Percentiles rank a stretch among this genome's conserved stretches.
Evolutionary conservation across 208 protist species (phyloP).

Genomic region (Tritrichomonas musculus): DNA sequence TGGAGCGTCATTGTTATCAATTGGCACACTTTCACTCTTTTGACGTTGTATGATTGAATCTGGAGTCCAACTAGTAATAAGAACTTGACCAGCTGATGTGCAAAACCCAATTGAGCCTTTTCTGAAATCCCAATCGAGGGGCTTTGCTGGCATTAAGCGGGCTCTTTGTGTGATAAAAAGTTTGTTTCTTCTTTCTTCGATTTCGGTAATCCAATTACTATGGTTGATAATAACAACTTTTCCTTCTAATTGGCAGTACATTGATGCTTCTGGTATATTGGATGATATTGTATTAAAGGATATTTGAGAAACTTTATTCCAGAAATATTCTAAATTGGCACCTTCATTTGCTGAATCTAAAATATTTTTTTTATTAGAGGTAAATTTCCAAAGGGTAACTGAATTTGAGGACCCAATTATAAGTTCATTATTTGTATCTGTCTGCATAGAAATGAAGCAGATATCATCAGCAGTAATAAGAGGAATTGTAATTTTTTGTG

Average conservation of each 20-base stretch:
- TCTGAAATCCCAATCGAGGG: neutral
- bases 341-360: no score
- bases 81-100: neutral
- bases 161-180: neutral
- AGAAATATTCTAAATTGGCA: no score
- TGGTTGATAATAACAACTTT: neutral
- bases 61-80: neutral
- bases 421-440: no score
- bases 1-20: no score
- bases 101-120: neutral
- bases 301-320: no score
- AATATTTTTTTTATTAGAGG: neutral
- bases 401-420: no score
- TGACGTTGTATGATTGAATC: neutral
- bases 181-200: neutral
- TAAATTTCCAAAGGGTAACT: neutral
- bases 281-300: no score
- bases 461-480: no score
- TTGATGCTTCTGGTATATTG: neutral
- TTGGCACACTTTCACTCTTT: no score
- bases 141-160: neutral
- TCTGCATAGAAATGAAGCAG: no score
- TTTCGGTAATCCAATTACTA: neutral
- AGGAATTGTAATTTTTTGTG: no score
- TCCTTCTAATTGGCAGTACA: neutral